phyloP scores from a whole-genome alignment of 2,329 filamentous ascomycete genomes.

The Ceratocystis eucalypticola region DNA sequence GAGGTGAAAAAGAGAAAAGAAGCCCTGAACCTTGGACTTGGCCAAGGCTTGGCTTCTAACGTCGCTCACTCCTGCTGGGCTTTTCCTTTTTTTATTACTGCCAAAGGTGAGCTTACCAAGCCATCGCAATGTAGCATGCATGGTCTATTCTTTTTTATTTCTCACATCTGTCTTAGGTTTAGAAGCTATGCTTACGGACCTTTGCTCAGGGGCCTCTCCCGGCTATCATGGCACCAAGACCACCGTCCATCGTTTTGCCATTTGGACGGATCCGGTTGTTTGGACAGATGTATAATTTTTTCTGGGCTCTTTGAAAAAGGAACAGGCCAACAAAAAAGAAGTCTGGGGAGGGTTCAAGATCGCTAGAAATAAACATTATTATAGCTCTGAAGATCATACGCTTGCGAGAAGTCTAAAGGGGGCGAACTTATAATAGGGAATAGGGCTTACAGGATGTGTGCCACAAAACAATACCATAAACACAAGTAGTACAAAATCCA shows the following conservation, averaged over 20 bases:
- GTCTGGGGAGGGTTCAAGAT: neutral
- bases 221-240: neutral
- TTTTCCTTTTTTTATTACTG: neutral
- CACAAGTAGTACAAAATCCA: slow-evolving; percentile 1
- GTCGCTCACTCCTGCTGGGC: neutral
- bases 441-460: neutral
- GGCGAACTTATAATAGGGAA: neutral
- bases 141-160: too few species aligned
- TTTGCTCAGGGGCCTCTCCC: neutral
- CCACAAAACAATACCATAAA: neutral
- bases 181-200: too few species aligned
- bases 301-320: neutral
- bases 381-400: neutral
- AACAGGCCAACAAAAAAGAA: neutral
- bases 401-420: neutral
- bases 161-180: too few species aligned
- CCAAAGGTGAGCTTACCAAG: neutral
- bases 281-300: neutral
- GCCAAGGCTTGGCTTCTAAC: slow-evolving; percentile 4
- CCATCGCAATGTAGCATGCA: too few species aligned
- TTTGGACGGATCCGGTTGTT: neutral
- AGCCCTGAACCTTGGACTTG: neutral
- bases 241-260: neutral
- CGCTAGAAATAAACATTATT: neutral
- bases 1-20: neutral